These are phyloP conservation scores for Penicillium sp. DNA, from an alignment of 2,329 filamentous ascomycete species.

Conservation along the genomic window DNA sequence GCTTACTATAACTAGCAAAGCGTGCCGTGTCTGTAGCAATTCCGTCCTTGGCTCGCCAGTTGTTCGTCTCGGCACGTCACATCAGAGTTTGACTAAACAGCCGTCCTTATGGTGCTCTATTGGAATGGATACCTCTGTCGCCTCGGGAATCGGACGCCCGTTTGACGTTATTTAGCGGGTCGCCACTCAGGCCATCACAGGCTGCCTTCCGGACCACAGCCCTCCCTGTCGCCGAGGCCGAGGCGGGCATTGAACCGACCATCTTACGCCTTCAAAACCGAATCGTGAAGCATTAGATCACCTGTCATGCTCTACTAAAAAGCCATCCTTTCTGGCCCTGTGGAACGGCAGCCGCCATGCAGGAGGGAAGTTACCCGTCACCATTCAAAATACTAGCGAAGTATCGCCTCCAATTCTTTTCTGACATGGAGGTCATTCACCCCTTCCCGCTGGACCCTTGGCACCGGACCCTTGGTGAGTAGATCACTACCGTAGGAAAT, in stretches of 20 bases:
- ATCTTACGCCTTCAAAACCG: background rate
- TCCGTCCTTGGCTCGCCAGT: too few relatives aligned
- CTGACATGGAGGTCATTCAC: background rate
- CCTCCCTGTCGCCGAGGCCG: background rate
- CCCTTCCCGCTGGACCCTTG: too few relatives aligned
- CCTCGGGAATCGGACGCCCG: background rate
- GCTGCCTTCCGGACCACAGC: background rate
- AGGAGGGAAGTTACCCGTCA: background rate
- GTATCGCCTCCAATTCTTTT: background rate
- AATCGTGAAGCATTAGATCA: background rate
- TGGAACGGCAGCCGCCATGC: background rate
- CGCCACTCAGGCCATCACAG: background rate
- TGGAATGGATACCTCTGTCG: background rate
- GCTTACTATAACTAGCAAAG: too few relatives aligned
- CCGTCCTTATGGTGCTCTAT: background rate
- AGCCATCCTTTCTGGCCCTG: background rate
- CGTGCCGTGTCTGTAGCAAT: too few relatives aligned
- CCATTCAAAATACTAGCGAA: background rate
- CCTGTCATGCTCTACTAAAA: background rate
- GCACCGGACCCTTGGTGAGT: too few relatives aligned
- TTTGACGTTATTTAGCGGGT: background rate
- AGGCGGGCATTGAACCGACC: background rate
- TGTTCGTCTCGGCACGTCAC: background rate
- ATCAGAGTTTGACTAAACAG: background rate
- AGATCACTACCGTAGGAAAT: too few relatives aligned